A percentile compares a stretch with the other conserved stretches of the same genome.
Evolutionary conservation across 208 protist genomes (phyloP).

Genomic region (Wallacemonas rigidus): DNA sequence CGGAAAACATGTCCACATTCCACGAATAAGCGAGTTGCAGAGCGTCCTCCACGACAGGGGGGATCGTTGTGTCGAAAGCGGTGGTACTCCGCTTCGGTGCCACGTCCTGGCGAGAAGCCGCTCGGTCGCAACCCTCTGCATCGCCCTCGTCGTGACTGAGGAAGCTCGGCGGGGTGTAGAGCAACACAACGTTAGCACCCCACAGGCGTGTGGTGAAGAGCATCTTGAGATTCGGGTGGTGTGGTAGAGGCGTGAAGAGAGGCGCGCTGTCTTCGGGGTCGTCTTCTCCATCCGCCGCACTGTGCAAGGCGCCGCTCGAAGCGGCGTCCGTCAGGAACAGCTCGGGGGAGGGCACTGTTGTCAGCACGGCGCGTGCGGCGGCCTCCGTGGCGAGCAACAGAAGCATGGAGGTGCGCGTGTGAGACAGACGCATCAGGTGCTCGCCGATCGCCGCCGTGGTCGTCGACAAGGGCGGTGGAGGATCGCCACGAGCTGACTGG

Average conservation of each 20-base stretch:
- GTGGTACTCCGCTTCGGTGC: too few species aligned
- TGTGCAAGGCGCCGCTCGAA: slow-evolving; percentile 24
- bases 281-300: slow-evolving; percentile 9
- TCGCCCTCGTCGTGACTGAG: neutral
- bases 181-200: slow-evolving; percentile 62
- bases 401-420: slow-evolving; percentile 59
- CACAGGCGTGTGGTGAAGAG: slow-evolving; percentile 70
- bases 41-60: slow-evolving; percentile 55
- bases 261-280: neutral
- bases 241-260: slow-evolving; percentile 39
- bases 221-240: slow-evolving; percentile 41
- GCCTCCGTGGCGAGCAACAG: slow-evolving; percentile 62
- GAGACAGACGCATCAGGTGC: slow-evolving; percentile 69
- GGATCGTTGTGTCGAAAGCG: slow-evolving; percentile 8
- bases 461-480: slow-evolving; percentile 20
- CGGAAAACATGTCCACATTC: slow-evolving; percentile 81
- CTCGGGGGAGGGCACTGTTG: slow-evolving; percentile 37
- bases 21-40: slow-evolving; percentile 66
- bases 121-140: neutral
- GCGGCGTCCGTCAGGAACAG: slow-evolving; percentile 29
- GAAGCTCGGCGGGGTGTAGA: slow-evolving; percentile 39
- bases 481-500: neutral
- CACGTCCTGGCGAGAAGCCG: neutral
- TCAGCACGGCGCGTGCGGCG: slow-evolving; percentile 45
- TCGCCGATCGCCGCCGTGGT: slow-evolving; percentile 44